Evolutionary conservation across 2,329 filamentous ascomycete species (phyloP).

Genomic region (Sporothrix curviconia): DNA sequence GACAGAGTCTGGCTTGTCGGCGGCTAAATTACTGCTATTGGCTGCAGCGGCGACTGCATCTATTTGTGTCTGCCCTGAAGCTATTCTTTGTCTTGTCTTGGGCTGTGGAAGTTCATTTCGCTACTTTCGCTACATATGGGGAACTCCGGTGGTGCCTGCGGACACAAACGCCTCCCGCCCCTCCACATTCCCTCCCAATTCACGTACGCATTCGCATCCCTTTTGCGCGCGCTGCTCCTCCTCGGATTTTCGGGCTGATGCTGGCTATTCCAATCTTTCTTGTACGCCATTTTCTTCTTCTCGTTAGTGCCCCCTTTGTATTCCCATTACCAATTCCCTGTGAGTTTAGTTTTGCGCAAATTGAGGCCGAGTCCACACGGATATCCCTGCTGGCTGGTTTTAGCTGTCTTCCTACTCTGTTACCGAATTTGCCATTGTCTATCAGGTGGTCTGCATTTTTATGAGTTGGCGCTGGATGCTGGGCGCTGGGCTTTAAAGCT

Average conservation of each 20-base stretch:
- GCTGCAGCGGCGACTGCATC: conserved; percentile 1
- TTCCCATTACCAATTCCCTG: neutral
- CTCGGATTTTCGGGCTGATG: neutral
- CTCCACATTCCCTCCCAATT: too few relatives aligned
- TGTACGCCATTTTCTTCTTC: neutral
- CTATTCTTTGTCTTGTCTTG: conserved; percentile 13
- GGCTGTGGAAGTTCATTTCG: conserved; percentile 21
- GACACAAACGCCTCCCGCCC: conserved; percentile 13
- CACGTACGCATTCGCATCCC: neutral
- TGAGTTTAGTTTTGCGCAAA: too few relatives aligned
- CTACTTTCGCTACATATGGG: conserved; percentile 21
- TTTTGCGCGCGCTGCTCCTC: neutral
- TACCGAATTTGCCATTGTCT: too few relatives aligned
- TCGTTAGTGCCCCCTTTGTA: neutral
- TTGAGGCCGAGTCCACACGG: too few relatives aligned
- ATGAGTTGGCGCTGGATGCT: too few relatives aligned
- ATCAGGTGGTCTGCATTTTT: too few relatives aligned
- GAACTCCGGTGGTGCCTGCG: conserved; percentile 20
- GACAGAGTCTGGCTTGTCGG: neutral
- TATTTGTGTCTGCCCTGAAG: neutral
- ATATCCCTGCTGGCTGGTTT: too few relatives aligned
- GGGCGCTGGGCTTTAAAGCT: too few relatives aligned
- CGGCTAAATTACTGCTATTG: conserved; percentile 14
- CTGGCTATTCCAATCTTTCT: neutral
- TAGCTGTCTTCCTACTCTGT: too few relatives aligned